These are phyloP conservation scores for Coemansia furcata DNA, from an alignment of 192 early-diverging fungal genomes.

Conservation along the genomic window DNA sequence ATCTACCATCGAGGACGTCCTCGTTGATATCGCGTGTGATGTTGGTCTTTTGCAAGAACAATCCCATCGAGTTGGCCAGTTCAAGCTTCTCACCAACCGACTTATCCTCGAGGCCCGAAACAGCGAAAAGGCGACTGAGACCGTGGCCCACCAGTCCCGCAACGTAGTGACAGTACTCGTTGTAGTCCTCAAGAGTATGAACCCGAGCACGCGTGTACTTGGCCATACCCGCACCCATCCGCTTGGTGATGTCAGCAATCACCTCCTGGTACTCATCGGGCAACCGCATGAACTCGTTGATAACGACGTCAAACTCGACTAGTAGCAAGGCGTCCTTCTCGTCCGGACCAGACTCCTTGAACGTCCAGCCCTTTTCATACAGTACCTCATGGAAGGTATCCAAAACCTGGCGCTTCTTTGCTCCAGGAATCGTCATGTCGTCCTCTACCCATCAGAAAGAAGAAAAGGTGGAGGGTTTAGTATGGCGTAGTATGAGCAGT, in stretches of 20 bases:
- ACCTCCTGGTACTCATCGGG: constrained; percentile 71
- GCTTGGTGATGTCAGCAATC: constrained; percentile 86
- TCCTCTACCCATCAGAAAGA: constrained; percentile 60
- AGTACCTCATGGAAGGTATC: constrained; percentile 78
- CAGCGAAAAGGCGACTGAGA: constrained; percentile 86
- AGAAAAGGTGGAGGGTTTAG: neutral
- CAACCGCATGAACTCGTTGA: constrained; percentile 83
- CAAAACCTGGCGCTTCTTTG: constrained; percentile 74
- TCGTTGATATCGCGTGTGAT: constrained; percentile 95
- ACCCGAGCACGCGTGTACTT: constrained; percentile 71
- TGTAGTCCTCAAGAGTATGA: constrained; percentile 82
- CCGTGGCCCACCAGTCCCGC: constrained; percentile 95
- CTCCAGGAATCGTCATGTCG: constrained; percentile 88
- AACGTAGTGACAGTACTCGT: constrained; percentile 97
- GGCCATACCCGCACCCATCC: constrained; percentile 97
- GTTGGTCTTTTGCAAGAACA: constrained; percentile 98
- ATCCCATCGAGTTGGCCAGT: constrained; percentile 90
- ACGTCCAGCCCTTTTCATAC: constrained; percentile 76
- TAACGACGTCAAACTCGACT: constrained; percentile 85
- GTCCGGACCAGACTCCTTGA: constrained; percentile 78
- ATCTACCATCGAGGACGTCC: constrained; percentile 82
- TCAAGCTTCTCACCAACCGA: constrained; percentile 50
- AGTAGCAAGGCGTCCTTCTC: constrained; percentile 94
- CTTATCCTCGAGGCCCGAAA: constrained; percentile 74
- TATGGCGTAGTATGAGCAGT: neutral